Evolutionary conservation across 805 yeast genomes (phyloP).

Genomic region (Debaryomyces prosopidis): DNA sequence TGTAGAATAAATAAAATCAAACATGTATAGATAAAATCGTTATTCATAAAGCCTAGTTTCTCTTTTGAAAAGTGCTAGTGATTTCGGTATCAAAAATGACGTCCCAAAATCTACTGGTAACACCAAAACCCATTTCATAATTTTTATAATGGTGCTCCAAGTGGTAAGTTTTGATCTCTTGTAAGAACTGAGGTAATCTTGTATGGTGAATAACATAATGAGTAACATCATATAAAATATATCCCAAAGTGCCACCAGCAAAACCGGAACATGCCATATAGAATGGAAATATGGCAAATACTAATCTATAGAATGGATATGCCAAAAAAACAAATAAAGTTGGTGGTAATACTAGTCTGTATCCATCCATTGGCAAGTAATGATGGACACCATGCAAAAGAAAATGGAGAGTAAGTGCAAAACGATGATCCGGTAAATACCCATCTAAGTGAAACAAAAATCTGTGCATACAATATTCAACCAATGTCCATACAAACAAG

Average conservation of each 20-base stretch:
- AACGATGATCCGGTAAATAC: constrained; percentile 76
- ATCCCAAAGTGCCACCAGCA: constrained; percentile 95
- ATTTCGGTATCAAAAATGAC: constrained; percentile 81
- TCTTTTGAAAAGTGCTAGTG: constrained; percentile 49
- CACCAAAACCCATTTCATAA: constrained; percentile 96
- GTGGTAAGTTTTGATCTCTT: constrained; percentile 83
- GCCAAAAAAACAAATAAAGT: constrained; percentile 71
- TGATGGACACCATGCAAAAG: constrained; percentile 95
- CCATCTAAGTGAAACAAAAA: constrained; percentile 91
- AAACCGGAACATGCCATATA: constrained; percentile 88
- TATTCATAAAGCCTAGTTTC: constrained; percentile 14
- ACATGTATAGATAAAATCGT: neutral
- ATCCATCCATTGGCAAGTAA: constrained; percentile 93
- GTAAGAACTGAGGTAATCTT: constrained; percentile 72
- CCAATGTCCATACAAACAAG: constrained; percentile 87
- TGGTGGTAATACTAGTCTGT: constrained; percentile 96
- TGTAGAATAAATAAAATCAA: neutral
- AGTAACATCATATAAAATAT: constrained; percentile 87
- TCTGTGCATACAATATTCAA: constrained; percentile 87
- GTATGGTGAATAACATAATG: constrained; percentile 94
- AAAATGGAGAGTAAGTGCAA: constrained; percentile 82
- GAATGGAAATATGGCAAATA: constrained; percentile 75
- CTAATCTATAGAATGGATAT: constrained; percentile 77
- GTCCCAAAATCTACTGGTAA: constrained; percentile 94
- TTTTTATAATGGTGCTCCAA: constrained; percentile 97